Evolutionary conservation across 108 stramenopile genomes (phyloP), one percentile per base, ranked within the genome.

Genomic region (Nitzschia sp.): DNA sequence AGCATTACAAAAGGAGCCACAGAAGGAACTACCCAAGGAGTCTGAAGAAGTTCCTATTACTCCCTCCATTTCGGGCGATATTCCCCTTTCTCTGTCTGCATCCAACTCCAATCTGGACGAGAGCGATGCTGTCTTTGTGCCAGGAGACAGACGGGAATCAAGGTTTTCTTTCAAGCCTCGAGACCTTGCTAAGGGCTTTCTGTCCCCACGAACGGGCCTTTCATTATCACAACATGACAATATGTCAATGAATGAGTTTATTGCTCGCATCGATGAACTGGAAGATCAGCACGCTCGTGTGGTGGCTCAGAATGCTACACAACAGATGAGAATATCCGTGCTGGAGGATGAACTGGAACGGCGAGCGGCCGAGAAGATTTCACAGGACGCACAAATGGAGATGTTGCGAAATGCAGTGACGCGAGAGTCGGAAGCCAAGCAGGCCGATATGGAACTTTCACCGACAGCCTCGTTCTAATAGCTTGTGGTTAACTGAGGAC

Each of bases 201-300:
- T 48, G 1, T 48, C 46, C 46, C 46, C 46, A 17, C 46, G 46
- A 48, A 34, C 29, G 5, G 29, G 29, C 5, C 29, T 34, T 34
- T 34, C 29, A 5, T 3, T 34, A 34, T 34, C 29, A 34, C n/a
- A 17, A 48, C 14, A 15, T 3, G 17, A 48, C 17, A 17, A 48
- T 17, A 15, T 48, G 14, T 17, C 46, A 5, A 44, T 44, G 21
- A 8, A 12, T 40, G 61, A 62, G 10, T 11, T 62, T 41, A 11
- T 15, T 14, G 43, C 61, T 44, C 17, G 22, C 8, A 8, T 62
- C 20, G 17, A 46, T 10, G 41, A 44, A 5, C 43, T 62, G 41
- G 42, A 44, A 46, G 61, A 43, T 12, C 42, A 62, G 22, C 37
- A 62, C 12, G 43, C n/a, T 44, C 25, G 41, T 9, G 42, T 43